These are phyloP conservation scores for Chloranthus sessilifolius DNA, from an alignment of 164 flowering plant genomes.

Conservation along the genomic window DNA sequence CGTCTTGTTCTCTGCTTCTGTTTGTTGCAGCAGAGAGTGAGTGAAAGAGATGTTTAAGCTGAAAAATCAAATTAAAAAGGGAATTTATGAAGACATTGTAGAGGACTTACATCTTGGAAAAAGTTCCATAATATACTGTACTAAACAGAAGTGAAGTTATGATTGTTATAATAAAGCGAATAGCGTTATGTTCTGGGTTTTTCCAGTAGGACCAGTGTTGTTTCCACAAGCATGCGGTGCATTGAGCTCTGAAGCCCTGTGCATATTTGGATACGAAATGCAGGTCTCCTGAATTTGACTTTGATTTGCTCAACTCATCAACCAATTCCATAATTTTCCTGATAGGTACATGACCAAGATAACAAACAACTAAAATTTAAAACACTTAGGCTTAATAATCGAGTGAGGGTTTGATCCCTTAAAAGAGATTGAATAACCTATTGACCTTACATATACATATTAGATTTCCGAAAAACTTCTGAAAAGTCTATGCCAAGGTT, in stretches of 20 bases:
- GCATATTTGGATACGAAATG: not conserved
- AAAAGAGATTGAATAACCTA: no score
- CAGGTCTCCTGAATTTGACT: not conserved
- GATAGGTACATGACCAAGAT: no score
- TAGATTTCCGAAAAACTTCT: not conserved
- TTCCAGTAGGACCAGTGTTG: constrained; percentile 5
- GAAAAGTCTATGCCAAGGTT: not conserved
- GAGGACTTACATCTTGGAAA: not conserved
- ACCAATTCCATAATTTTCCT: not conserved
- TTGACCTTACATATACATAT: not conserved
- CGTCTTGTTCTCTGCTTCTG: not conserved
- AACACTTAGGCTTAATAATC: no score
- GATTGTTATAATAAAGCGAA: not conserved
- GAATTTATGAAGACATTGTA: not conserved
- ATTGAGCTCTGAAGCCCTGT: constrained; percentile 1
- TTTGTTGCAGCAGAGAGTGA: not conserved
- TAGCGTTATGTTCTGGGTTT: constrained; percentile 1
- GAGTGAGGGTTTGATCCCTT: no score
- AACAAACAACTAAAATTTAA: no score
- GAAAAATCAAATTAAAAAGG: not conserved
- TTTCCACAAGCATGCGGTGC: not conserved
- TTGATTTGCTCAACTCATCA: not conserved
- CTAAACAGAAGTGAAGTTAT: not conserved
- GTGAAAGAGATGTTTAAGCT: not conserved
- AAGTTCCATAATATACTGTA: not conserved